phyloP scores from a whole-genome alignment of 2,329 filamentous ascomycete species.

The Chrysoporthe austroafricana region DNA sequence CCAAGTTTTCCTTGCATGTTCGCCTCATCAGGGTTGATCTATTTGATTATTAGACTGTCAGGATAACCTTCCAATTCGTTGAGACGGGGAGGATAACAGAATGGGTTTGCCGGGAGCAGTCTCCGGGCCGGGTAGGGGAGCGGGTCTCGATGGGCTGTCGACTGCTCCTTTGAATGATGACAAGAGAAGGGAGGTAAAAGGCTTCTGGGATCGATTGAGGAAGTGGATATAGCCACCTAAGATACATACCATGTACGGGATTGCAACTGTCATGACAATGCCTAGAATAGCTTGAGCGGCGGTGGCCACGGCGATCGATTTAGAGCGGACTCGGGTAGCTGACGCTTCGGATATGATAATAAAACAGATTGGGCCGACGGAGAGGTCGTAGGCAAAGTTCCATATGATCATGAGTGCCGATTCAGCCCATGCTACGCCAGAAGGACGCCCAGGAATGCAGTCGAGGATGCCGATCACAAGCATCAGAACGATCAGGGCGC shows the following conservation, averaged over 20 bases:
- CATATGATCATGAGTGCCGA: constrained; percentile 55
- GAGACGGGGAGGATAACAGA: no score
- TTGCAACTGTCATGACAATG: constrained; percentile 48
- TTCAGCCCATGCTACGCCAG: constrained; percentile 49
- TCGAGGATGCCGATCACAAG: constrained; percentile 53
- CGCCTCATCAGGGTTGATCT: constrained; percentile 46
- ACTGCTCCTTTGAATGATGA: no score
- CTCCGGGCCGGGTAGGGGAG: no score
- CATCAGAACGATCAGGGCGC: constrained; percentile 47
- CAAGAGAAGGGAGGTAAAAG: not conserved
- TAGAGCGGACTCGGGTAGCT: constrained; percentile 48
- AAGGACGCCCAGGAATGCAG: constrained; percentile 46
- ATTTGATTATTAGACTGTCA: not conserved
- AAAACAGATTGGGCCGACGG: constrained; percentile 54
- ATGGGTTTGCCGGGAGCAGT: no score
- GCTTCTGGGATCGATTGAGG: no score
- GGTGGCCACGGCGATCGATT: constrained; percentile 50
- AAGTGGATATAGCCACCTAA: not conserved
- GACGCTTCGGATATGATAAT: constrained; percentile 59
- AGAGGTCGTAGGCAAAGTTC: constrained; percentile 56
- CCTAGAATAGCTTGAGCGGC: constrained; percentile 46
- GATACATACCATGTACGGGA: constrained; percentile 43
- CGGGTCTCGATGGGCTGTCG: no score
- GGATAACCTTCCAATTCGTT: not conserved
- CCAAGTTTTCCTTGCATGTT: constrained; percentile 48